Percentiles rank a stretch among this genome's conserved stretches.
phyloP scores from a whole-genome alignment of 495 filamentous ascomycete species.

The Parathielavia appendiculata region DNA sequence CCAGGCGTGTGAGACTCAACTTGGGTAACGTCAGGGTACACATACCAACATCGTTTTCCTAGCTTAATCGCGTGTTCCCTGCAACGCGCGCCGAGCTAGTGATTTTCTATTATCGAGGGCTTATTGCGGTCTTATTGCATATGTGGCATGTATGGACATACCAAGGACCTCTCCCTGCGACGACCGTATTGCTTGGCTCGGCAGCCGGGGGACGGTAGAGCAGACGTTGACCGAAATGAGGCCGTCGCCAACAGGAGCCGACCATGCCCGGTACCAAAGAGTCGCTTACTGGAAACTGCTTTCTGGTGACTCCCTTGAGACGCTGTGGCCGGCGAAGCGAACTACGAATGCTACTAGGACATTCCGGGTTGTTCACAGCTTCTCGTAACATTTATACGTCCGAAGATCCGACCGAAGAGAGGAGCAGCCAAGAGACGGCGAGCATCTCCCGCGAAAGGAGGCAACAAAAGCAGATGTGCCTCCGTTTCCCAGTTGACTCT shows the following conservation, averaged over 20 bases:
- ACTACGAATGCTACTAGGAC: neutral
- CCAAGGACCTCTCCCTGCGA: neutral
- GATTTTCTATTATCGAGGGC: neutral
- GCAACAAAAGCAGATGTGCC: neutral
- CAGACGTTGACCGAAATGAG: conserved; percentile 17
- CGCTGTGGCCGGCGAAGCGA: neutral
- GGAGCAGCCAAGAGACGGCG: conserved; percentile 4
- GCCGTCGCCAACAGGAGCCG: conserved; percentile 11
- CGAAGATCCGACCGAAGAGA: conserved; percentile 10
- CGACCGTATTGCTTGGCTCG: neutral
- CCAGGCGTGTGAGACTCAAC: neutral
- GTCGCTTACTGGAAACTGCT: neutral
- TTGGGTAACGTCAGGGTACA: neutral
- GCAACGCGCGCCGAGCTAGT: no score
- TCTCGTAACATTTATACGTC: neutral
- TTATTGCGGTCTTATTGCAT: neutral
- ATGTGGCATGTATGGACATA: neutral
- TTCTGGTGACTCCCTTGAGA: neutral
- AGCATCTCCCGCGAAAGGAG: neutral
- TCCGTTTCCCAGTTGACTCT: conserved; percentile 9
- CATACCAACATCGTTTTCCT: neutral
- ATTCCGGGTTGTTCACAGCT: neutral
- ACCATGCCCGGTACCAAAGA: conserved; percentile 7
- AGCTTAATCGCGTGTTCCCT: neutral
- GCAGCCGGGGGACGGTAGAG: conserved; percentile 5